Base-by-base conservation (phyloP, 495 filamentous ascomycete genomes). In the Hypoxylon rickii region DNA sequence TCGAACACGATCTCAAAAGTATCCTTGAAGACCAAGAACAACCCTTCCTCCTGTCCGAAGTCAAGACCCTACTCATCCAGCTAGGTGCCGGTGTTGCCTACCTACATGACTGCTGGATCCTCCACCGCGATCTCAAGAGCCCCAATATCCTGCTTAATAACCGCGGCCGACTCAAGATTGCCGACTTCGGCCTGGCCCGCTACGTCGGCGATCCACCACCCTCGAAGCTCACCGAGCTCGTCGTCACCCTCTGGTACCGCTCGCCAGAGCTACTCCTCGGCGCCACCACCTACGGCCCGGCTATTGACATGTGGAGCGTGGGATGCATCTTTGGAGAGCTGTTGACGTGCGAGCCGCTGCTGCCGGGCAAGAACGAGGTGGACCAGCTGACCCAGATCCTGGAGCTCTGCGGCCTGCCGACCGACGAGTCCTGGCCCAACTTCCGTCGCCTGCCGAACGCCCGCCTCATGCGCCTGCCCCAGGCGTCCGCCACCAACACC, bases 211-310 rank as follows among this genome's bases (percentile, higher is more conserved):
- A 94, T 63, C 90, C 90, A 11, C 58, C 70, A 1, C 83, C 86
- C 4, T 83, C 86, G 0, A 89, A 93, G 39, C 79, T 97, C 44
- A 97, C 94, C 7, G 89, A 94, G 70, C 84, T 97, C 15, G 93
- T 98, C 54, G 94, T 97, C 15, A 98, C 94, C 3, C 85, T 98
- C 6, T 98, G 94, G 94, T 98, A 98, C 71, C 88, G 94, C 20
- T 80, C 90, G 0, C 94, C 94, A 0, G 94, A 97, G 69, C 79
- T 98, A 13, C 82, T 98, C 3, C 81, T 98, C 8, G 94, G 94
- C 19, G 80, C 89, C 1, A 80, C 83, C 31, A 80, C 79, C 16
- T 98, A 98, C 76, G 86, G 82, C 40, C 67, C 76, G 0, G 84
- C 88, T 57, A 79, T 98, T 51, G 94, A 98, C 73, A 86, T 96